Evolutionary conservation across 1,284 basidiomycete species (phyloP).

Genomic region (Trametes pubescens): DNA sequence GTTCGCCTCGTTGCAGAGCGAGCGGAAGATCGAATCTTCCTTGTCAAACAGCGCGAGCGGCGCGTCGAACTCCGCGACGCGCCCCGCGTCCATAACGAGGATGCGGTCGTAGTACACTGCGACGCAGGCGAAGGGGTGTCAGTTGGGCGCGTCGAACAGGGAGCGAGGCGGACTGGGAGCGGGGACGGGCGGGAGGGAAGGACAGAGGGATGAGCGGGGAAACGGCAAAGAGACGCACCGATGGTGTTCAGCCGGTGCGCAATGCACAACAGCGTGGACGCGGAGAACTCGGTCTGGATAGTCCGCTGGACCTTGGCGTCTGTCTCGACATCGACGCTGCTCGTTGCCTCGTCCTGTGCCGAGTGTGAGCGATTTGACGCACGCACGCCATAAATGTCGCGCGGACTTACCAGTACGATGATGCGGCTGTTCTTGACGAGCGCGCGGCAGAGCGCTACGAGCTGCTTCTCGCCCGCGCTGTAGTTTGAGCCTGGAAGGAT

Average conservation of each 20-base stretch:
- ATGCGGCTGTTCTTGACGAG: constrained; percentile 75
- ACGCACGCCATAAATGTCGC: neutral
- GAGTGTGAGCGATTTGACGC: constrained; percentile 16
- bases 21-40: constrained; percentile 76
- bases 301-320: constrained; percentile 81
- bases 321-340: constrained; percentile 85
- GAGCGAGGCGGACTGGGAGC: neutral
- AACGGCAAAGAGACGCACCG: constrained; percentile 46
- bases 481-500: constrained; percentile 66
- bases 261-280: constrained; percentile 73
- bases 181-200: neutral
- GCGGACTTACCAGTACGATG: constrained; percentile 65
- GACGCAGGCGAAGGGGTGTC: neutral
- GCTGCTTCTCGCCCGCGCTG: constrained; percentile 81
- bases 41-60: constrained; percentile 78
- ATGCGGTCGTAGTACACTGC: constrained; percentile 79
- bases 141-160: neutral
- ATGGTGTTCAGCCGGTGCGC: constrained; percentile 84
- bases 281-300: constrained; percentile 74
- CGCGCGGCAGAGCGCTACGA: constrained; percentile 77
- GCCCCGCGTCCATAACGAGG: constrained; percentile 77
- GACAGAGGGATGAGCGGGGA: neutral
- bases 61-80: constrained; percentile 80
- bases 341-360: constrained; percentile 76
- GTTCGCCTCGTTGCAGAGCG: constrained; percentile 78